phyloP scores from a whole-genome alignment of 176 grass and related monocot species.

The Carex kokanica region DNA sequence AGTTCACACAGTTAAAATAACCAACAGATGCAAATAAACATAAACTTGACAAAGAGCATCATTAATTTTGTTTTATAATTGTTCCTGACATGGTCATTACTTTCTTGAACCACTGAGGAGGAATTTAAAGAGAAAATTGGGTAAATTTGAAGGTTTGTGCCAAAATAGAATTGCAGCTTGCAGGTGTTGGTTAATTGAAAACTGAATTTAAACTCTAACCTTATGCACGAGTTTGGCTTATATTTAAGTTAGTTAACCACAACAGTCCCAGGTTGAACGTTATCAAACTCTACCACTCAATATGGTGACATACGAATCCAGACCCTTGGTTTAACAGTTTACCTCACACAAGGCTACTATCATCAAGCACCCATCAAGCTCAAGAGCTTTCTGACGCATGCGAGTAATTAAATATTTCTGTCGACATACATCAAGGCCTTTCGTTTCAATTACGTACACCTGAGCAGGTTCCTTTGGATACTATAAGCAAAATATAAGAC shows the following conservation, averaged over 20 bases:
- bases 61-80: not conserved
- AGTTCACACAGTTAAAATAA: not conserved
- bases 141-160: slow-evolving; percentile 3
- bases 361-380: slow-evolving; percentile 70
- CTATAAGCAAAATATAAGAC: slow-evolving; percentile 40
- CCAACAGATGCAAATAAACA: slow-evolving; percentile 26
- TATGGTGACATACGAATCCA: not conserved
- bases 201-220: not conserved
- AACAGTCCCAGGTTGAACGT: not conserved
- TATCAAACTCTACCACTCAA: not conserved
- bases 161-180: not conserved
- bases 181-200: not conserved
- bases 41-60: slow-evolving; percentile 3
- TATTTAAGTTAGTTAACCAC: slow-evolving; percentile 9
- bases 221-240: not conserved
- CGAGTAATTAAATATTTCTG: slow-evolving; percentile 50
- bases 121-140: not conserved
- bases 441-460: slow-evolving; percentile 65
- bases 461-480: slow-evolving; percentile 74
- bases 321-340: slow-evolving; percentile 3
- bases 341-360: slow-evolving; percentile 81
- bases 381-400: slow-evolving; percentile 66
- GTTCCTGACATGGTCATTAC: not conserved
- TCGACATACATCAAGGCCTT: slow-evolving; percentile 79
- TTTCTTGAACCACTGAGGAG: not conserved